Base-by-base conservation (phyloP, 768 basidiomycete genomes). In the Xerocomellus chrysenteron region DNA sequence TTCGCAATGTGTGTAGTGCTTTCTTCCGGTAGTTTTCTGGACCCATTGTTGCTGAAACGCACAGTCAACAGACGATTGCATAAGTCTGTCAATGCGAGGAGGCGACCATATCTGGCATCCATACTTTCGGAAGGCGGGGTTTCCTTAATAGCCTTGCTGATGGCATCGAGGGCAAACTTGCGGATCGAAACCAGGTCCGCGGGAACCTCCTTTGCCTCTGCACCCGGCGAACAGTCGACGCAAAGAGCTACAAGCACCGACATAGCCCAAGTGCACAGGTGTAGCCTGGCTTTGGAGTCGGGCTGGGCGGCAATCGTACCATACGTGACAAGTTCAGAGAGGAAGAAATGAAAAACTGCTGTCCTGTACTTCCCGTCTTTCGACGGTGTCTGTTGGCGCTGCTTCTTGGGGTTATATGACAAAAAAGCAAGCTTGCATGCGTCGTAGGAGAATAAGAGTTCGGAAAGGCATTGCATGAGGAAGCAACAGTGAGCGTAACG, bases 171-270 rank as follows among this genome's bases (percentile, higher is more conserved):
- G 3, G 98, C 89, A 57, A 88, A 87, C 73, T 93, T 94, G 43
- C 97, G 87, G n/a, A 94, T 87, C n/a, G 84, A 81, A n/a, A 89
- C 78, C 44, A 98, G 77, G 54, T 97, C 92, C 5, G 80, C 59
- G 3, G 91, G 82, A 12, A 89, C 76, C 32, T 93, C 93, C 72
- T 94, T 96, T 52, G 79, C 68, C 46, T 90, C 90, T 35, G 81
- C 79, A 17, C 77, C 73, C 3, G 83, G 74, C 3, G 84, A 79
- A 5, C 84, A 87, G 67, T 98, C 96, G 11, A 93, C 87, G 66
- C 96, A 98, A n/a, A 99, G 80, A 0, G 94, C 90, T 44, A 95
- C 90, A 36, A 99, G 74, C 55, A 96, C 83, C 17, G 93, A 92
- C 82, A 90, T 91, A 0, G 90, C 89, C 88, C 88, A 92, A 63